These are phyloP conservation scores for Aspergillus sp. DNA, from an alignment of 2,329 filamentous ascomycete genomes.

Conservation along the genomic window DNA sequence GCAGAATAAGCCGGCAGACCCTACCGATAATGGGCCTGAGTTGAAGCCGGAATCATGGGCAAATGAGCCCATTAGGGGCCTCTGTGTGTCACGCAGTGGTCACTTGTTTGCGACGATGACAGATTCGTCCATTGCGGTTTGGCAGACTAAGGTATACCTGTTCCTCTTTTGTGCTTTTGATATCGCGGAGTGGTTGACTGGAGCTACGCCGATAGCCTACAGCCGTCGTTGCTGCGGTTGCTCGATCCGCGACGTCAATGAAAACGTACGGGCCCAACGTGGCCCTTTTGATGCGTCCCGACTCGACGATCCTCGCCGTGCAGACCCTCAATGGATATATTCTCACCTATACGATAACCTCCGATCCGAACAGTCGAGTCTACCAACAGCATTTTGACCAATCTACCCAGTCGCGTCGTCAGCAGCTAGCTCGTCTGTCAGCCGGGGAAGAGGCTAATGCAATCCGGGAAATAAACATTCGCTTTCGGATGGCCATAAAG, in stretches of 20 bases:
- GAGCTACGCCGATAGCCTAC: constrained; percentile 57
- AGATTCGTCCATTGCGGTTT: constrained; percentile 76
- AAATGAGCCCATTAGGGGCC: constrained; percentile 63
- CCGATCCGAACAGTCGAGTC: constrained; percentile 72
- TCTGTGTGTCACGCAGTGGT: constrained; percentile 71
- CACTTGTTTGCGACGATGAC: constrained; percentile 86
- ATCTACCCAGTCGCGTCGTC: constrained; percentile 38
- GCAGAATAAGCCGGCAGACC: constrained; percentile 20
- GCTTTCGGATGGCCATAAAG: constrained; percentile 96
- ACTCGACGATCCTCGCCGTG: constrained; percentile 85
- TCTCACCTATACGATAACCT: constrained; percentile 88
- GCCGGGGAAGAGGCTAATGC: constrained; percentile 76
- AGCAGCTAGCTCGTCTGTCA: constrained; percentile 45
- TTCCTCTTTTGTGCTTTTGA: constrained; percentile 4
- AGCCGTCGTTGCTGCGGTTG: constrained; percentile 75
- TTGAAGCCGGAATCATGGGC: constrained; percentile 33
- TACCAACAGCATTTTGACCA: constrained; percentile 72
- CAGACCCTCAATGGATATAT: constrained; percentile 80
- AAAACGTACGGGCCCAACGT: constrained; percentile 78
- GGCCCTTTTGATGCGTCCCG: constrained; percentile 77
- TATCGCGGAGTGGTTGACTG: constrained; percentile 13
- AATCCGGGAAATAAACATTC: constrained; percentile 77
- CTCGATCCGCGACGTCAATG: constrained; percentile 73
- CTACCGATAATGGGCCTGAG: constrained; percentile 20
- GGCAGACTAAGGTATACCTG: constrained; percentile 78